phyloP scores from a whole-genome alignment of 495 filamentous ascomycete species.

The Cladorrhinum samala region DNA sequence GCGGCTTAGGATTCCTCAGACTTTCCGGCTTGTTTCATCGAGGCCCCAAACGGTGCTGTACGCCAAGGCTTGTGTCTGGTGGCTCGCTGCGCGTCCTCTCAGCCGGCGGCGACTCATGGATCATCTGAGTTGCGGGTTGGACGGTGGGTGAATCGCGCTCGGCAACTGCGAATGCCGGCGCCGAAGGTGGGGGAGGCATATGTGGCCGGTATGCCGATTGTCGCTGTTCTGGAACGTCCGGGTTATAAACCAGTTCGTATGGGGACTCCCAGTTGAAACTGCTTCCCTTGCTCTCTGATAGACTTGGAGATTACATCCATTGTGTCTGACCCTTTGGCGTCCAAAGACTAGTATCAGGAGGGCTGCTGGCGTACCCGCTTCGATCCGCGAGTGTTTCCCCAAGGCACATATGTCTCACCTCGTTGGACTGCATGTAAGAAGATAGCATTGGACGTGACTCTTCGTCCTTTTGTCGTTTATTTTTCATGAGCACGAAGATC shows the following conservation, averaged over 20 bases:
- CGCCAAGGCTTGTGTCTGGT: too few relatives aligned
- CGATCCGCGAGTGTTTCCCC: slow-evolving; percentile 7
- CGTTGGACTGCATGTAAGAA: neutral
- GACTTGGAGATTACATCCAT: slow-evolving; percentile 14
- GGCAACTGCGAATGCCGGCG: neutral
- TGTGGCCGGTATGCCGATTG: neutral
- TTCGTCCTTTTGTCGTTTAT: slow-evolving; percentile 17
- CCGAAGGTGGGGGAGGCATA: neutral
- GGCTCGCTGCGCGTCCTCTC: neutral
- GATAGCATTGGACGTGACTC: slow-evolving; percentile 33
- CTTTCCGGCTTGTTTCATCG: too few relatives aligned
- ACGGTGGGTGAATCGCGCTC: neutral
- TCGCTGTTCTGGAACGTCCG: neutral
- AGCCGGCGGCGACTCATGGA: neutral
- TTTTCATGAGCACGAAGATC: slow-evolving; percentile 20
- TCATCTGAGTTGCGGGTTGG: neutral
- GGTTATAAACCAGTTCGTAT: slow-evolving; percentile 15
- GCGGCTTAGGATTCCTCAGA: too few relatives aligned
- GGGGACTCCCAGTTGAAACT: slow-evolving; percentile 31
- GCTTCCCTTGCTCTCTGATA: slow-evolving; percentile 9
- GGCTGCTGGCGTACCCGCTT: slow-evolving; percentile 6
- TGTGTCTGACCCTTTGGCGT: slow-evolving; percentile 15
- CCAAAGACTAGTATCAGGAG: slow-evolving; percentile 6
- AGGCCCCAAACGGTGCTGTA: too few relatives aligned
- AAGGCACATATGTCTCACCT: slow-evolving; percentile 5